A percentile compares a stretch with the other conserved stretches of the same genome.
phyloP scores from a whole-genome alignment of 495 filamentous ascomycete genomes.

The Parathielavia hyrcaniae region DNA sequence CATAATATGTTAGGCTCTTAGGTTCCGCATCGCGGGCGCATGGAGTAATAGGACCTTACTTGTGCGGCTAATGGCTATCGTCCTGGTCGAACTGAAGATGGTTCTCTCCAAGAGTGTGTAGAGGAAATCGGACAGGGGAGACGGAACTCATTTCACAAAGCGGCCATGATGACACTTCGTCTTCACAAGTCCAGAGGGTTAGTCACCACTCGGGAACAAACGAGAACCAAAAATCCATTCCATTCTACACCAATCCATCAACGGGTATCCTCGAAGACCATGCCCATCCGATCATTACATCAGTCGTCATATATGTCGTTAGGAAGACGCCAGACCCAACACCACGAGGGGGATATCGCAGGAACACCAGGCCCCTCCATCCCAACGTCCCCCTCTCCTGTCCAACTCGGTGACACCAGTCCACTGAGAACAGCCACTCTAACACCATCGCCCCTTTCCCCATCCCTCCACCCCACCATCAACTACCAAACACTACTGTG shows the following conservation, averaged over 20 bases:
- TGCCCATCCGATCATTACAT: constrained; percentile 15
- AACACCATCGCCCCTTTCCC: background rate
- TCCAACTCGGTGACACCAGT: background rate
- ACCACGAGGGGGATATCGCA: background rate
- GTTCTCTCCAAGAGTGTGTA: no score
- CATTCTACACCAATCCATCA: constrained; percentile 3
- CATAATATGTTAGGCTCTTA: no score
- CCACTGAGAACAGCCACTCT: background rate
- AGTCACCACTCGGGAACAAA: no score
- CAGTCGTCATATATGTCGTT: constrained; percentile 18
- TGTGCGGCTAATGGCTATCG: no score
- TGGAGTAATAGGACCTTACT: no score
- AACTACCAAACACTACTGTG: background rate
- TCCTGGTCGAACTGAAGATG: no score
- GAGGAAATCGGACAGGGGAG: no score
- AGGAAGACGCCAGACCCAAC: background rate
- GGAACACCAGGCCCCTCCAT: constrained; percentile 7
- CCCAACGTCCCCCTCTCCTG: background rate
- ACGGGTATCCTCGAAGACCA: constrained; percentile 18
- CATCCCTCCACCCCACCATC: constrained; percentile 6
- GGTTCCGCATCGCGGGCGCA: no score
- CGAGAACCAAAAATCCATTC: background rate
- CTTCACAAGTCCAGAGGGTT: no score
- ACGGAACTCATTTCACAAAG: no score
- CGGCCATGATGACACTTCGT: no score